These are phyloP conservation scores for Wickerhamiella allomyrinae DNA, from an alignment of 805 yeast genomes.

Conservation along the genomic window DNA sequence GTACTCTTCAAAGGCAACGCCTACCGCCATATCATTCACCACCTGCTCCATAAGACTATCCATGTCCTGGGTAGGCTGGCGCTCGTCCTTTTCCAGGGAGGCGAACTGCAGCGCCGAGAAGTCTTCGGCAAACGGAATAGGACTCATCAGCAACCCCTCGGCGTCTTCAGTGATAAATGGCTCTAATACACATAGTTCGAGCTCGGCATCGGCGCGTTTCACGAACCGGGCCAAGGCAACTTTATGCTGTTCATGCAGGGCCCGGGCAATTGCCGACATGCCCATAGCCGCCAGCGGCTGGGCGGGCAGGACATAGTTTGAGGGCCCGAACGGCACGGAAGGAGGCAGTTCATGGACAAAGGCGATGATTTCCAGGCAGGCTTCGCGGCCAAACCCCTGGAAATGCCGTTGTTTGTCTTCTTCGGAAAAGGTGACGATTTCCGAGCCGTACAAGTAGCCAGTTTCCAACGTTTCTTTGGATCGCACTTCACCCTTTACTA, in stretches of 20 bases:
- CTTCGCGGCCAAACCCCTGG: background rate
- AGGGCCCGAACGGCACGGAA: slow-evolving; percentile 1
- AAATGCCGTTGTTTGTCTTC: background rate
- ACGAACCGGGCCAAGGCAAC: slow-evolving; percentile 14
- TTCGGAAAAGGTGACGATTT: slow-evolving; percentile 4
- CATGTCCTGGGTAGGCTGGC: slow-evolving; percentile 5
- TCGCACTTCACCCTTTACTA: background rate
- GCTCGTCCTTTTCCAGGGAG: slow-evolving; percentile 1
- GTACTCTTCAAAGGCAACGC: background rate
- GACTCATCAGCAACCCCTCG: slow-evolving; percentile 7
- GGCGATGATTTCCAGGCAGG: slow-evolving; percentile 6
- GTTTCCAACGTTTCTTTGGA: background rate
- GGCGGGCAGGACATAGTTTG: slow-evolving; percentile 3
- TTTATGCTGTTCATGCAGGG: slow-evolving; percentile 5
- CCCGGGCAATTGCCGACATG: slow-evolving; percentile 8
- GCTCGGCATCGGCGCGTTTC: slow-evolving; percentile 6
- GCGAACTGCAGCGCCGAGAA: slow-evolving; percentile 1
- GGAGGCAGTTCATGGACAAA: slow-evolving; percentile 4
- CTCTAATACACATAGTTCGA: slow-evolving; percentile 11
- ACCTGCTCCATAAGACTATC: slow-evolving; percentile 9
- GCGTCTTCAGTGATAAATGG: slow-evolving; percentile 6
- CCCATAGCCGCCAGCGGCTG: background rate
- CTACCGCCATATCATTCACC: slow-evolving; percentile 8
- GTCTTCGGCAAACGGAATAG: slow-evolving; percentile 16
- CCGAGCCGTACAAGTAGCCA: slow-evolving; percentile 10